Conservation (phyloP, 2,329 filamentous ascomycete species). For the Neopestalotiopsis rosae region DNA sequence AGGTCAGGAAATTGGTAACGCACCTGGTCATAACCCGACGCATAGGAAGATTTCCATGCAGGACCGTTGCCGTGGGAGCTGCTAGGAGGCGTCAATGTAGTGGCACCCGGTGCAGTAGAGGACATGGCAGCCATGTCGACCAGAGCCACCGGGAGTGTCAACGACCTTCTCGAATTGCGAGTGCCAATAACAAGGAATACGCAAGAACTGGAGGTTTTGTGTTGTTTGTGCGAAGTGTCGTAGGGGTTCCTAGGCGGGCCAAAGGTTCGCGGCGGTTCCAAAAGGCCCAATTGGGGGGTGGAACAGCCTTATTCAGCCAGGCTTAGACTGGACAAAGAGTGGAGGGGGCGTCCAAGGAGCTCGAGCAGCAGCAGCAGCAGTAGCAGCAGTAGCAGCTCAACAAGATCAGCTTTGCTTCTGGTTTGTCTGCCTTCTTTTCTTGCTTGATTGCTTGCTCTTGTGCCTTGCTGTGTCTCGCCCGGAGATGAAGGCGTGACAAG, state of each 20-base stretch:
- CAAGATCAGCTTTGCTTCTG: too few relatives aligned
- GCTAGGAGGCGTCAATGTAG: constrained; percentile 53
- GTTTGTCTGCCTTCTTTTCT: neutral
- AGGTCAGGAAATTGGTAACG: constrained; percentile 21
- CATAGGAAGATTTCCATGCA: constrained; percentile 43
- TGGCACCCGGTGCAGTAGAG: constrained; percentile 51
- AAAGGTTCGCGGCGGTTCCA: constrained; percentile 1
- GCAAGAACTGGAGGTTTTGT: constrained; percentile 1
- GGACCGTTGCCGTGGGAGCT: constrained; percentile 54
- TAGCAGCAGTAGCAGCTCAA: neutral
- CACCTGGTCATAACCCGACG: constrained; percentile 33
- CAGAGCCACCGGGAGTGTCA: constrained; percentile 25
- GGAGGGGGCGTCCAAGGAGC: constrained; percentile 2
- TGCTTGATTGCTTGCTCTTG: neutral
- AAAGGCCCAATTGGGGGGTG: neutral
- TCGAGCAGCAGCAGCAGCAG: neutral
- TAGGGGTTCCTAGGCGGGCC: neutral
- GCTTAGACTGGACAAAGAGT: neutral
- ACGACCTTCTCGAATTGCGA: constrained; percentile 1
- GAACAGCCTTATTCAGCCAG: constrained; percentile 5
- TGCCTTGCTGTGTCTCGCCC: neutral
- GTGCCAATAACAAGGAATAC: neutral
- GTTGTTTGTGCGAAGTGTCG: neutral
- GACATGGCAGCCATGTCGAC: constrained; percentile 58
- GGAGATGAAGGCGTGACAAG: neutral